A percentile compares a stretch with the other conserved stretches of the same genome.
Conservation (phyloP, 345 rosid species). For the Eucalyptus tenuipes region DNA sequence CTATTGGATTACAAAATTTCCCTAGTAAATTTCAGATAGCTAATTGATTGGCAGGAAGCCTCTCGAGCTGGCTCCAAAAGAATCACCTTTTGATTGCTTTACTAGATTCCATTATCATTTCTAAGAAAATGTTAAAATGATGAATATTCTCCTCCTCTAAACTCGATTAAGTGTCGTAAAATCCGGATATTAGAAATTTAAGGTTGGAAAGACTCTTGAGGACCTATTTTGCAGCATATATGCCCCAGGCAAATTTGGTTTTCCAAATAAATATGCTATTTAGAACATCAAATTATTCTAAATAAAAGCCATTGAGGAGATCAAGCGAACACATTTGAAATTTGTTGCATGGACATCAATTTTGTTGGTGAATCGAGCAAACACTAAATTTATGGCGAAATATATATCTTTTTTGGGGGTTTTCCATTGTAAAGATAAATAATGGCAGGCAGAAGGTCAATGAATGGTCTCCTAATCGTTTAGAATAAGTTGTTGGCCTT, state of each 20-base stretch:
- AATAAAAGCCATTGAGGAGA: neutral
- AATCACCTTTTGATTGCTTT: neutral
- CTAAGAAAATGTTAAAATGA: neutral
- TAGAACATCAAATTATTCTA: neutral
- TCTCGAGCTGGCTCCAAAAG: neutral
- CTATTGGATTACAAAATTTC: neutral
- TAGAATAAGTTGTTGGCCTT: neutral
- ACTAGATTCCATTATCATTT: neutral
- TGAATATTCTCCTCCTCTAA: neutral
- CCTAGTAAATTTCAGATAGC: neutral
- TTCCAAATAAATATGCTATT: neutral
- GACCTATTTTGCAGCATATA: neutral
- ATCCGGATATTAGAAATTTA: neutral
- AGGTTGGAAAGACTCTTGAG: neutral
- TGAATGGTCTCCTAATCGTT: neutral
- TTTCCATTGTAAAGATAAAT: neutral
- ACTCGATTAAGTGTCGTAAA: neutral
- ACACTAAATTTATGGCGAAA: rapidly evolving
- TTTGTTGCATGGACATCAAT: neutral
- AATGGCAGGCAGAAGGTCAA: neutral
- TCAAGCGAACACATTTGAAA: neutral
- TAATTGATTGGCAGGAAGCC: neutral
- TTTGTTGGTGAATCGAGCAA: neutral
- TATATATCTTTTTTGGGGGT: neutral
- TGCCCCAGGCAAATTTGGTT: neutral